These are phyloP conservation scores for Pseudocercospora crystallina DNA, from an alignment of 2,329 filamentous ascomycete species.

Conservation along the genomic window DNA sequence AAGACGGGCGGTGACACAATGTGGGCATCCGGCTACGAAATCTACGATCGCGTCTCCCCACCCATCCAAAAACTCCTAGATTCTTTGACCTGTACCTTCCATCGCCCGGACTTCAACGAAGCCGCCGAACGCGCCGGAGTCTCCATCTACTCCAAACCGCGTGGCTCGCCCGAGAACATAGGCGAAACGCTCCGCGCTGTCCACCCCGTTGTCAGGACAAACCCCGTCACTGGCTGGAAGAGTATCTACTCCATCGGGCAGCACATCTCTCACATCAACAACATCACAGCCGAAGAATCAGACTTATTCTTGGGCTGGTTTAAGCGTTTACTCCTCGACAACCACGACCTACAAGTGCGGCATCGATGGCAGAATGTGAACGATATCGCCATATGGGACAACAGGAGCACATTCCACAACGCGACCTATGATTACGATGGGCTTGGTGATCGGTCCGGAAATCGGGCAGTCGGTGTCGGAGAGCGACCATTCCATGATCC, in stretches of 20 bases:
- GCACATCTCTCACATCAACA: constrained; percentile 57
- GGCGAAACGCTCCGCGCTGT: constrained; percentile 19
- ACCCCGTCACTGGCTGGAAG: constrained; percentile 64
- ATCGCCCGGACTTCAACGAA: constrained; percentile 34
- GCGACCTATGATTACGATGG: constrained; percentile 63
- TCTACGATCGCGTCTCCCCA: constrained; percentile 63
- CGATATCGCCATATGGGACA: constrained; percentile 64
- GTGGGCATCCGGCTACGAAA: constrained; percentile 67
- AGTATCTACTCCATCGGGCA: constrained; percentile 60
- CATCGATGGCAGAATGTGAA: constrained; percentile 51
- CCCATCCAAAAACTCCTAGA: constrained; percentile 61
- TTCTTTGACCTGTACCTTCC: constrained; percentile 54
- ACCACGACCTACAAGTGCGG: constrained; percentile 53
- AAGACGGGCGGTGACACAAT: constrained; percentile 59
- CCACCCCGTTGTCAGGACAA: constrained; percentile 57
- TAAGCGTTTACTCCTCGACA: constrained; percentile 42
- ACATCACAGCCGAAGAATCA: constrained; percentile 41
- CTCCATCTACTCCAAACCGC: constrained; percentile 20
- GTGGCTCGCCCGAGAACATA: constrained; percentile 28
- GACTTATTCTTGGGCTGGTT: constrained; percentile 27
- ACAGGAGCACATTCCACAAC: constrained; percentile 58
- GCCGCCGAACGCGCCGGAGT: constrained; percentile 16
- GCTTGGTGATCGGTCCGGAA: constrained; percentile 52
- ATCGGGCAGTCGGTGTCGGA: constrained; percentile 57
- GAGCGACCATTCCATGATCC: constrained; percentile 57